Evolutionary conservation across 768 basidiomycete genomes (phyloP), one percentile per base, ranked within the genome.

Genomic region (Trametes punicea): DNA sequence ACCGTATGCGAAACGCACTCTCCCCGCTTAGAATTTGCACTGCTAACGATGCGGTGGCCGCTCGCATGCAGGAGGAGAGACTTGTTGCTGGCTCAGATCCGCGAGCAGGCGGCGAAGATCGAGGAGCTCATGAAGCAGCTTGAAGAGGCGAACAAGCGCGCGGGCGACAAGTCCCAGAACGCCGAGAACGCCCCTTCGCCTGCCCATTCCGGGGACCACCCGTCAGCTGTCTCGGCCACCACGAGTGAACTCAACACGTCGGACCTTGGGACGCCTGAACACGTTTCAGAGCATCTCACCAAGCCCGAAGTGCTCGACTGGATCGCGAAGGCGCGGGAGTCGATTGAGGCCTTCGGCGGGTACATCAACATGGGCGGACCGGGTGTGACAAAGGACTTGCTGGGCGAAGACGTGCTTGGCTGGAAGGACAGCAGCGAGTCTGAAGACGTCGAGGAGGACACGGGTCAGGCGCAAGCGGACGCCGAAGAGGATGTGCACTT

Each of bases 61-160:
- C 34, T 51, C 39, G 54, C 33, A 31, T 40, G 21, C 56, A 92
- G 89, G 36, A 90, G 90, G 77, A 86, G 90, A 13, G 90, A 91
- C 64, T 77, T 85, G 62, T 77, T 92, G n/a, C 75, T 91, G 51
- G 84, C 80, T 56, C 78, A 90, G 69, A 91, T 92, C 56, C 82
- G 83, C 38, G 78, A 83, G 36, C 88, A 91, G 63, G 87, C 87
- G 10, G 74, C 80, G 8, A 80, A 86, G 70, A 92, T 90, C 38
- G 78, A 83, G 67, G 78, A 81, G 25, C 74, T 90, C 44, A 89
- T 90, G 84, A 73, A 75, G 0, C 78, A 87, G 66, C 78, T 90
- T 18, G 87, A 88, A 55, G 65, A 68, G 23, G 67, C 73, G 18
- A 76, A 78, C 23, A 70, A 67, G 46, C 51, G 55, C 11, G 57